phyloP scores from a whole-genome alignment of 2,329 filamentous ascomycete species.

The Septoria petroselini region DNA sequence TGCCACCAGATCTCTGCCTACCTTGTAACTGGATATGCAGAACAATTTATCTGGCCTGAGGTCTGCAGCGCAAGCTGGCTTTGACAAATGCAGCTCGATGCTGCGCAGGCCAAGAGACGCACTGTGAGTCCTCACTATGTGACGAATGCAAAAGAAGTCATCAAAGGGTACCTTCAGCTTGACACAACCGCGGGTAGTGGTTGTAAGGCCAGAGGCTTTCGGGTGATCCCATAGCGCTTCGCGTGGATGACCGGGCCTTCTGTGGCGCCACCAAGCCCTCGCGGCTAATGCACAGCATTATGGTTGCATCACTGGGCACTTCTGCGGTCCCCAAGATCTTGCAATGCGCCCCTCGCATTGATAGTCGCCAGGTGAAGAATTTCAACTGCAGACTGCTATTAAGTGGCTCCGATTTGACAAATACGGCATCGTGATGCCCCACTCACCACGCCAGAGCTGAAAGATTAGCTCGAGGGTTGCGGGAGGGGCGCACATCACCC shows the following conservation, averaged over 20 bases:
- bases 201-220: conserved; percentile 7
- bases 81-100: not conserved
- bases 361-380: not conserved
- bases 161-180: not conserved
- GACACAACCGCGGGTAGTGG: not conserved
- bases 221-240: conserved; percentile 6
- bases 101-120: not conserved
- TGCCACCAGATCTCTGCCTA: not conserved
- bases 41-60: not conserved
- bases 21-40: not conserved
- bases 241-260: conserved; percentile 7
- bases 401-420: conserved; percentile 14
- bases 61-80: not conserved
- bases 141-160: conserved; percentile 1
- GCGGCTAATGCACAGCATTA: conserved; percentile 15
- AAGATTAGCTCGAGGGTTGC: conserved; percentile 13
- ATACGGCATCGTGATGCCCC: conserved; percentile 13
- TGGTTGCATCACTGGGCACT: conserved; percentile 10
- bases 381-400: not conserved
- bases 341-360: not conserved
- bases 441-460: conserved; percentile 1
- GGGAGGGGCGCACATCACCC: conserved; percentile 4
- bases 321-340: not conserved
- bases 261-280: conserved; percentile 1
- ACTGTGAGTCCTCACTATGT: not conserved